A percentile compares a stretch with the other conserved stretches of the same genome.
phyloP scores from a whole-genome alignment of 352 stramenopile genomes.

The Phytophthora rubi region DNA sequence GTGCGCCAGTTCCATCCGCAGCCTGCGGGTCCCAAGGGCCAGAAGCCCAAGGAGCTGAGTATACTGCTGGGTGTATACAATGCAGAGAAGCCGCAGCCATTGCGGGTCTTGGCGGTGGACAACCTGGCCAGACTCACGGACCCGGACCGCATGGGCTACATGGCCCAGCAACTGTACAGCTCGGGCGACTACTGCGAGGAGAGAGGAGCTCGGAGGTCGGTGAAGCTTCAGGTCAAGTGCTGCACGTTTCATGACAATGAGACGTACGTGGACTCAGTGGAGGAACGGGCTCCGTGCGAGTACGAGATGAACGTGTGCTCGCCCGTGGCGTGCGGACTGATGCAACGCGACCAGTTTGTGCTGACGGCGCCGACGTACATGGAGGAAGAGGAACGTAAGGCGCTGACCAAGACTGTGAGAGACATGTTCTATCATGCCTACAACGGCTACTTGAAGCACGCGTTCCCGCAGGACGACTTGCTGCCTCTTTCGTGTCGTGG shows the following conservation, averaged over 20 bases:
- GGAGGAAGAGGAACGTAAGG: constrained; percentile 59
- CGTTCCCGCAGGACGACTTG: constrained; percentile 86
- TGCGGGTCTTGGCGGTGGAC: constrained; percentile 49
- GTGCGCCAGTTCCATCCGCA: constrained; percentile 75
- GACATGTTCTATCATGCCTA: constrained; percentile 93
- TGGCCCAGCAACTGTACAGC: constrained; percentile 60
- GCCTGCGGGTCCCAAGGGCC: constrained; percentile 1
- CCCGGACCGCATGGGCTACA: constrained; percentile 64
- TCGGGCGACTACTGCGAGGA: constrained; percentile 48
- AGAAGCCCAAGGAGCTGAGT: constrained; percentile 32
- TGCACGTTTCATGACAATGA: constrained; percentile 81
- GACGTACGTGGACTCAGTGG: constrained; percentile 77
- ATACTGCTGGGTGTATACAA: constrained; percentile 57
- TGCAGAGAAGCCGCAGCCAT: constrained; percentile 31
- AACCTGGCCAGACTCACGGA: constrained; percentile 49
- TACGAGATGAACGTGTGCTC: constrained; percentile 80
- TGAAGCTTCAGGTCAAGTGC: constrained; percentile 74
- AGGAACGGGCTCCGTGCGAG: constrained; percentile 56
- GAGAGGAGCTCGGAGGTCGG: constrained; percentile 27
- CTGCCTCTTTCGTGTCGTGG: constrained; percentile 72
- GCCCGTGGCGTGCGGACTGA: constrained; percentile 70
- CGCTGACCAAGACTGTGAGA: constrained; percentile 68
- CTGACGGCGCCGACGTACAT: constrained; percentile 54
- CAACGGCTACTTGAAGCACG: constrained; percentile 82
- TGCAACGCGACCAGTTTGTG: constrained; percentile 77